Conservation (phyloP, 495 filamentous ascomycete genomes). For the Jackrogersella minutella region DNA sequence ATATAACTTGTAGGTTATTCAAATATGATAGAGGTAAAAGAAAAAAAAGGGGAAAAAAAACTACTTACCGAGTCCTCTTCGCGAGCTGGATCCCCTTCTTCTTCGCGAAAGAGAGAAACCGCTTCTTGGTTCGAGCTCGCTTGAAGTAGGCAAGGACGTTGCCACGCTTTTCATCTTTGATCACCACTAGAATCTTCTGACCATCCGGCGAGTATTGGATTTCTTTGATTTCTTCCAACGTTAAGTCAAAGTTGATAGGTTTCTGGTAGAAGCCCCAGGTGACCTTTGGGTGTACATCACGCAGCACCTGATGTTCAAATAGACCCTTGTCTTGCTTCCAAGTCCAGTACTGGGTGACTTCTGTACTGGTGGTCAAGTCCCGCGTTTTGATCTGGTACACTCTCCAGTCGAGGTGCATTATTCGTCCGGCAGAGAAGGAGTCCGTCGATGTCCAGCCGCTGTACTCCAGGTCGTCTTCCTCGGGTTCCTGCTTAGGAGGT, state of each 20-base stretch:
- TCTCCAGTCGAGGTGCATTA: constrained; percentile 55
- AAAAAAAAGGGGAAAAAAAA: too few species aligned
- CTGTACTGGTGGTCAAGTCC: constrained; percentile 46
- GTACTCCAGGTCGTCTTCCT: constrained; percentile 47
- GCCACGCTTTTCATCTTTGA: constrained; percentile 41
- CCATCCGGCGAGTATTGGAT: constrained; percentile 46
- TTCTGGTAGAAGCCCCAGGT: constrained; percentile 57
- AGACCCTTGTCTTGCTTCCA: constrained; percentile 47
- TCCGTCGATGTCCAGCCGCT: constrained; percentile 56
- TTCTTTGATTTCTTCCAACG: constrained; percentile 48
- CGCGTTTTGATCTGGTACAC: constrained; percentile 56
- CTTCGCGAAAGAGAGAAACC: constrained; percentile 52
- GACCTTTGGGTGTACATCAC: constrained; percentile 47
- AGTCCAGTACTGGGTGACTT: constrained; percentile 61
- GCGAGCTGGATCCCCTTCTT: constrained; percentile 51
- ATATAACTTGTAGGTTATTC: background rate
- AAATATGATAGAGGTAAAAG: background rate
- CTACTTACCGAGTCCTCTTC: constrained; percentile 46
- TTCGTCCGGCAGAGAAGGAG: constrained; percentile 49
- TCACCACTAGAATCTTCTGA: constrained; percentile 46
- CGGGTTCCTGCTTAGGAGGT: constrained; percentile 13
- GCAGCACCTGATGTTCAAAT: constrained; percentile 60
- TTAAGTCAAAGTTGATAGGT: constrained; percentile 55
- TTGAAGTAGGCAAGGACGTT: constrained; percentile 55
- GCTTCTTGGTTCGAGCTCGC: constrained; percentile 54